These are phyloP conservation scores for Psilocybe cubensis DNA, from an alignment of 768 basidiomycete species.

Conservation along the genomic window DNA sequence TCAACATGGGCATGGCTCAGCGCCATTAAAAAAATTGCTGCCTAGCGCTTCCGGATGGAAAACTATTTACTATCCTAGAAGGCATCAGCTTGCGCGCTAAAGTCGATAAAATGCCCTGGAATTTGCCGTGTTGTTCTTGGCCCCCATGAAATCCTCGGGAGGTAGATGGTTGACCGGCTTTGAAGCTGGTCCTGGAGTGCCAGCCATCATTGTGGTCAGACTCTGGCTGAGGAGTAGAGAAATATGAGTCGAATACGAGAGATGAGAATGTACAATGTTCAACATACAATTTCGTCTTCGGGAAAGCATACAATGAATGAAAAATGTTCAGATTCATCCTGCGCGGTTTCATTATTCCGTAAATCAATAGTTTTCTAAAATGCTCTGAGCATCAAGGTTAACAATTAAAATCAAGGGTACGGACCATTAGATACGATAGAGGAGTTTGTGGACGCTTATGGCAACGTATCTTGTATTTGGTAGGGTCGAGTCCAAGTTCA, in stretches of 20 bases:
- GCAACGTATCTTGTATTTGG: not conserved
- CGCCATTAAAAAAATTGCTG: not conserved
- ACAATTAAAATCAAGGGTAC: no score
- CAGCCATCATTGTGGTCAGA: not conserved
- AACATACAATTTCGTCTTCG: not conserved
- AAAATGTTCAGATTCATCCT: slow-evolving; percentile 4
- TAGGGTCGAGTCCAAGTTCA: not conserved
- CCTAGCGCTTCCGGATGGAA: not conserved
- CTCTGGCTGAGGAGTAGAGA: not conserved
- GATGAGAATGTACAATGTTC: not conserved
- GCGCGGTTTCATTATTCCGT: slow-evolving; percentile 5
- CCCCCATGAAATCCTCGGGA: not conserved
- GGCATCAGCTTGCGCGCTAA: not conserved
- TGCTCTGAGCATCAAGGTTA: not conserved
- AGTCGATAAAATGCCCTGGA: not conserved
- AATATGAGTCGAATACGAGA: not conserved
- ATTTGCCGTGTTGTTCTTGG: not conserved
- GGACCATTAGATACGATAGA: not conserved
- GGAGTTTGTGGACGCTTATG: not conserved
- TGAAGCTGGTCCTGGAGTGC: slow-evolving; percentile 3
- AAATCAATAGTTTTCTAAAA: slow-evolving; percentile 12
- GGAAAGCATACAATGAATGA: slow-evolving; percentile 10
- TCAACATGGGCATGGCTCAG: not conserved
- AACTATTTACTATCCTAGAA: not conserved
- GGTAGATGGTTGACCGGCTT: not conserved